phyloP scores from a whole-genome alignment of 352 stramenopile species.

The Phytopythium mirpurense region DNA sequence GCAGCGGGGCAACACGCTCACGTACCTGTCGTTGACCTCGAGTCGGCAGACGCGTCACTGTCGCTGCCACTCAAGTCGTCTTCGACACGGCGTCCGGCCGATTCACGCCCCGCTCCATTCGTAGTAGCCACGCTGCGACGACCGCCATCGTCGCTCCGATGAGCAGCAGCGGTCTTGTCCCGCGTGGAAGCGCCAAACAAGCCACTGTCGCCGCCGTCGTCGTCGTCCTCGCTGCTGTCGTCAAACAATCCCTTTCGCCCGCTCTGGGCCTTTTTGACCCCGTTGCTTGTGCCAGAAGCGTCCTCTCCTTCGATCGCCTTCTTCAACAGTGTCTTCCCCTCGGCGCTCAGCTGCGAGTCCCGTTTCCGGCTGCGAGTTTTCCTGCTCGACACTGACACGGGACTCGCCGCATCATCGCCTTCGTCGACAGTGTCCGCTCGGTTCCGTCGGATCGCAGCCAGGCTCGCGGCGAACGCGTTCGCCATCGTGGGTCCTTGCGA shows the following conservation, averaged over 20 bases:
- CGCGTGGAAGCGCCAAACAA: conserved; percentile 41
- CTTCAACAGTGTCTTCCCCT: conserved; percentile 69
- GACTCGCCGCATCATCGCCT: conserved; percentile 16
- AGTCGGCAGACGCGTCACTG: conserved; percentile 26
- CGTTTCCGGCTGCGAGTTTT: conserved; percentile 50
- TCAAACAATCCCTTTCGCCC: conserved; percentile 75
- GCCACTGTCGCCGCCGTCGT: conserved; percentile 36
- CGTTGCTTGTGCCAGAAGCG: conserved; percentile 1
- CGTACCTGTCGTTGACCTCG: conserved; percentile 23
- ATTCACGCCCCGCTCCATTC: conserved; percentile 1
- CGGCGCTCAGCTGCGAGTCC: conserved; percentile 67
- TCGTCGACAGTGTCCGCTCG: conserved; percentile 60
- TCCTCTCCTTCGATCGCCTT: conserved; percentile 47
- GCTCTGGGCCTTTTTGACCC: conserved; percentile 19
- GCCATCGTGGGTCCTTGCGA: conserved; percentile 26
- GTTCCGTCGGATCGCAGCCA: conserved; percentile 69
- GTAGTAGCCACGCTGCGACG: conserved; percentile 3
- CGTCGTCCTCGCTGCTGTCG: conserved; percentile 55
- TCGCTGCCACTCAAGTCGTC: conserved; percentile 19
- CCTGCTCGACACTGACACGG: conserved; percentile 8
- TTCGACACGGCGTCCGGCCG: not conserved
- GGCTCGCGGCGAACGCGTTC: conserved; percentile 68
- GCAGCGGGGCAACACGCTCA: not conserved
- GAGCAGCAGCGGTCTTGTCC: conserved; percentile 19
- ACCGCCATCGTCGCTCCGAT: conserved; percentile 10